Evolutionary conservation across 371 early-diverging fungal species (phyloP), one percentile per base, ranked within the genome.

Genomic region (Mucor saturninus): DNA sequence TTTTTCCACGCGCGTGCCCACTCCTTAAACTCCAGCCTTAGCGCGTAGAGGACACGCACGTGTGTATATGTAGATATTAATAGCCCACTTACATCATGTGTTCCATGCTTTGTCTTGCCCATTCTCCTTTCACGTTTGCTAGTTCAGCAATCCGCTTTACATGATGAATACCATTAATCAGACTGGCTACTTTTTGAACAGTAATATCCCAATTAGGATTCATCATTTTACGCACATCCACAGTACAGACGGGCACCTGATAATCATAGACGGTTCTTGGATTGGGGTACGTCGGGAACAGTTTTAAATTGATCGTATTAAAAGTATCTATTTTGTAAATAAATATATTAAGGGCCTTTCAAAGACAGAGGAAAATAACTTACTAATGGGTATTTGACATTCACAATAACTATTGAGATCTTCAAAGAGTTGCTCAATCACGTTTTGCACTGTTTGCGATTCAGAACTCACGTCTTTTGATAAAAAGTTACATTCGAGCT

Each of bases 351-450:
- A 21, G 21, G 21, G 21, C 21, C 21, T 21, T 21, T 21, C 21
- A 21, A 21, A 21, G 21, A 21, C 21, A 21, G 21, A 21, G 21
- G 15, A 43, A 42, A 28, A 32, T 28, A 61, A 67, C 80, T 71
- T 81, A 94, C 94, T 88, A 28, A 95, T 89, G 8, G 93, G 88
- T 32, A 95, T 93, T 66, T 91, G 92, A 62, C 93, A 93, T 79
- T 95, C 96, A 51, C 89, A 85, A 65, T 93, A 92, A 48, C 85
- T 86, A 63, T 94, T 94, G 35, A 94, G 75, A 71, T 93, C 93
- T 68, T 95, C 94, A 61, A 91, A 76, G 14, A 94, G 62, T 60
- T 95, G 93, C 54, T 93, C 94, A 65, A 95, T 90, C 7, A 94
- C 83, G 61, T 90, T 90, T 45, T 90, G 86, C 54, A 95, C 75